These are phyloP conservation scores for Scopulariopsis brevicaulis DNA, from an alignment of 2,329 filamentous ascomycete species.

Conservation along the genomic window DNA sequence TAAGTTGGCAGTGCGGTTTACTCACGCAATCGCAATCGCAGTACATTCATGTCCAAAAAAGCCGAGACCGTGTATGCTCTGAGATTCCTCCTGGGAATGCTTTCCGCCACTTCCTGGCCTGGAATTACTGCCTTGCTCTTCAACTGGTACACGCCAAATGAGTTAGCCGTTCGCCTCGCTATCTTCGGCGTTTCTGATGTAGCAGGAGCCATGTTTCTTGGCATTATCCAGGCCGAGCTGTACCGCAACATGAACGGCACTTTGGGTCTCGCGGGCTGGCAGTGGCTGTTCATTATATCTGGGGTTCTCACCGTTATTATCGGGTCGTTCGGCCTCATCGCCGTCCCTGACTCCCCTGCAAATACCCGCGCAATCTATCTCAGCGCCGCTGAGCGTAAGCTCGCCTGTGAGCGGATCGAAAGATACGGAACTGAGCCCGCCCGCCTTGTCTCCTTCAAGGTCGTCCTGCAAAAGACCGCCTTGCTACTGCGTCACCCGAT, in stretches of 20 bases:
- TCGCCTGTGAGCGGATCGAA: constrained; percentile 11
- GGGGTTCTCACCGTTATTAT: constrained; percentile 21
- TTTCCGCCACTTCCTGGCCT: constrained; percentile 25
- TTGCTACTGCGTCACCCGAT: constrained; percentile 16
- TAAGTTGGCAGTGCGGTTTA: background rate
- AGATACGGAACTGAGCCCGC: background rate
- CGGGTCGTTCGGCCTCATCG: constrained; percentile 18
- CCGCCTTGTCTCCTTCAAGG: constrained; percentile 6
- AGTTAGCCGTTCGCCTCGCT: constrained; percentile 25
- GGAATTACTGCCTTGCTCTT: constrained; percentile 25
- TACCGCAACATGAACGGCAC: constrained; percentile 26
- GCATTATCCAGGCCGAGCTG: constrained; percentile 29
- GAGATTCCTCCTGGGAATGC: constrained; percentile 29
- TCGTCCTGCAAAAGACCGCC: constrained; percentile 10
- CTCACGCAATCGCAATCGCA: background rate
- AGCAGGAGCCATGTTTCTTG: constrained; percentile 30
- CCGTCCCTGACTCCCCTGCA: constrained; percentile 19
- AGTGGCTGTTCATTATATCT: constrained; percentile 34
- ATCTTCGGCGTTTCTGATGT: constrained; percentile 31
- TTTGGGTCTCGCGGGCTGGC: constrained; percentile 26
- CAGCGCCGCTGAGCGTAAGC: constrained; percentile 12
- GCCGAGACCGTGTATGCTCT: constrained; percentile 23
- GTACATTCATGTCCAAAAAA: constrained; percentile 15
- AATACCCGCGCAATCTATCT: constrained; percentile 16
- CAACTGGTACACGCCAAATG: constrained; percentile 29